Conservation (phyloP, 2,329 filamentous ascomycete species). For the Cordyceps tenuipes region DNA sequence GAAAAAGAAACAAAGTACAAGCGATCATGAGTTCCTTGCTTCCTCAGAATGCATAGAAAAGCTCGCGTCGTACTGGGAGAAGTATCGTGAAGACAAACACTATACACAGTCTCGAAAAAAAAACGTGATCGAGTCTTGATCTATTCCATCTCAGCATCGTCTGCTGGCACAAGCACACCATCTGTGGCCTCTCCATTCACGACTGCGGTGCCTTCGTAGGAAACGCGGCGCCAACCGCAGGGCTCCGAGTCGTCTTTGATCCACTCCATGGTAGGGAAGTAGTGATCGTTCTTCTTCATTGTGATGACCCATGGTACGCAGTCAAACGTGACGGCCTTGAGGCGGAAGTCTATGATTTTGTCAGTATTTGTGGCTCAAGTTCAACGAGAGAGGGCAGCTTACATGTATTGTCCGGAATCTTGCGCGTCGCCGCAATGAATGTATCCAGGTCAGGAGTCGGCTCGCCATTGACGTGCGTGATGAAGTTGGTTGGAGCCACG, state of each 20-base stretch:
- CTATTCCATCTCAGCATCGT: slow-evolving; percentile 37
- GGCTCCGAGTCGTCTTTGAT: slow-evolving; percentile 52
- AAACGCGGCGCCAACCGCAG: slow-evolving; percentile 55
- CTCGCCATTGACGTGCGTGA: slow-evolving; percentile 88
- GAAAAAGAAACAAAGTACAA: neutral
- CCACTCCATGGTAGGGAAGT: slow-evolving; percentile 67
- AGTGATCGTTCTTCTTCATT: slow-evolving; percentile 99
- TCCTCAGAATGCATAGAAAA: neutral
- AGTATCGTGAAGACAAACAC: neutral
- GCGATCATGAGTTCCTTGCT: neutral
- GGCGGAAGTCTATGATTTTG: slow-evolving; percentile 62
- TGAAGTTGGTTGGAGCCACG: slow-evolving; percentile 92
- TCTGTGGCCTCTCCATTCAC: slow-evolving; percentile 47
- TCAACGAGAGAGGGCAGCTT: slow-evolving; percentile 23
- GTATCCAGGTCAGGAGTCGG: slow-evolving; percentile 72
- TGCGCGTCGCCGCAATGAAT: slow-evolving; percentile 73
- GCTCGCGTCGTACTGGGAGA: neutral
- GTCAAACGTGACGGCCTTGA: slow-evolving; percentile 97
- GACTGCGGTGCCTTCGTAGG: slow-evolving; percentile 48
- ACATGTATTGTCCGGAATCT: slow-evolving; percentile 93
- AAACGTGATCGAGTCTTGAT: neutral
- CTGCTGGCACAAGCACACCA: slow-evolving; percentile 34
- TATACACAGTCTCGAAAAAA: slow-evolving; percentile 1
- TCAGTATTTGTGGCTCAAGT: neutral
- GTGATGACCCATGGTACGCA: slow-evolving; percentile 99